Percentiles rank a stretch among this genome's conserved stretches.
These are phyloP conservation scores for Bipolaris victoriae DNA, from an alignment of 2,329 filamentous ascomycete species.

Conservation along the genomic window DNA sequence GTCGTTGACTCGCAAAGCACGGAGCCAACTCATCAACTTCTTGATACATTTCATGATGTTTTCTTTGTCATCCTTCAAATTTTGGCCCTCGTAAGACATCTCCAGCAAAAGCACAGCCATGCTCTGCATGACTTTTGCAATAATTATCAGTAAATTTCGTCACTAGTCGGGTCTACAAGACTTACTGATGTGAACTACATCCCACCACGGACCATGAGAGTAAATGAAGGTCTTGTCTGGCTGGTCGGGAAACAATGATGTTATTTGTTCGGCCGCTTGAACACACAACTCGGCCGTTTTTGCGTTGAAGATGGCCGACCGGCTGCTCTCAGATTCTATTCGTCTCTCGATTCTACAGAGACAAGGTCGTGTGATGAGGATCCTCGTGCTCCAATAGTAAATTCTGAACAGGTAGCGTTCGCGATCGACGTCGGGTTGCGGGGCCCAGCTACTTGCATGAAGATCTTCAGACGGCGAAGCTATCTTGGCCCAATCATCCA, in stretches of 20 bases:
- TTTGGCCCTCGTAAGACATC: conserved; percentile 37
- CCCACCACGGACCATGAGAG: conserved; percentile 50
- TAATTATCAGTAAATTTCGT: not conserved
- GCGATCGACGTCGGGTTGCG: conserved; percentile 11
- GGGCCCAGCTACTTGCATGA: conserved; percentile 24
- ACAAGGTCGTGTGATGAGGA: conserved; percentile 49
- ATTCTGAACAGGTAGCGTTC: conserved; percentile 31
- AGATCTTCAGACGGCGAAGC: conserved; percentile 17
- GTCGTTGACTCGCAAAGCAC: conserved; percentile 36
- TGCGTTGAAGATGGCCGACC: conserved; percentile 42
- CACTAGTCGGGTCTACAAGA: not conserved
- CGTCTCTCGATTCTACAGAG: conserved; percentile 46
- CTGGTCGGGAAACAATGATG: conserved; percentile 41
- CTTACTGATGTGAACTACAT: conserved; percentile 44
- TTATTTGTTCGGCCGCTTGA: conserved; percentile 40
- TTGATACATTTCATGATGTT: conserved; percentile 38
- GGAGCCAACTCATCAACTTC: conserved; percentile 46
- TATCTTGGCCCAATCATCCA: conserved; percentile 43
- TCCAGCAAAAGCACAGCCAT: conserved; percentile 48
- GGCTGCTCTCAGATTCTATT: conserved; percentile 35
- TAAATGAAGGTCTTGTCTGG: conserved; percentile 38
- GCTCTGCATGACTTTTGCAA: conserved; percentile 45
- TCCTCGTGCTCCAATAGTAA: conserved; percentile 43
- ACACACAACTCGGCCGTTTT: conserved; percentile 44
- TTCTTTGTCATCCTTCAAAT: conserved; percentile 33